phyloP scores from a whole-genome alignment of 345 rosid species.

The Eucalyptus coolabah region DNA sequence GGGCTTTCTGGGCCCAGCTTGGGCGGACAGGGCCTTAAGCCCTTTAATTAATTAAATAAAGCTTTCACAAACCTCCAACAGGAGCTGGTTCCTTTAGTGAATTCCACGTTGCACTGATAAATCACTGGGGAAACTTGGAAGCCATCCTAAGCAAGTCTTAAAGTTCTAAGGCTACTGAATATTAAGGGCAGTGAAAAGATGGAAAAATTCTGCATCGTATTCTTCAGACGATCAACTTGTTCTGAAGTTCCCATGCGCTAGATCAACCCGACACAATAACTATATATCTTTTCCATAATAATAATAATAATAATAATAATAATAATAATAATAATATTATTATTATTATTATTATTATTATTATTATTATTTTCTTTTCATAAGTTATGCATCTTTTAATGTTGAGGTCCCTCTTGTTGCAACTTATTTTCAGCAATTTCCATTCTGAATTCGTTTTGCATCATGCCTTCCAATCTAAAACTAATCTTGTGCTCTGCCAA shows the following conservation, averaged over 20 bases:
- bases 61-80: too few relatives aligned
- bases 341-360: too few relatives aligned
- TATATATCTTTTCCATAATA: background rate
- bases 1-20: too few relatives aligned
- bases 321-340: too few relatives aligned
- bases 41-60: too few relatives aligned
- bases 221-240: background rate
- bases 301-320: too few relatives aligned
- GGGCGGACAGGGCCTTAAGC: too few relatives aligned
- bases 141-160: slow-evolving; percentile 84
- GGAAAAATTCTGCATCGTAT: background rate
- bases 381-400: background rate
- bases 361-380: too few relatives aligned
- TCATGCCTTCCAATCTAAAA: background rate
- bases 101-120: slow-evolving; percentile 51
- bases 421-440: background rate
- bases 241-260: background rate
- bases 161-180: background rate
- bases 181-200: background rate
- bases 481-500: background rate
- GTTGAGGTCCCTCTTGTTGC: background rate
- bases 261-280: background rate
- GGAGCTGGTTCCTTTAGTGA: slow-evolving; percentile 54
- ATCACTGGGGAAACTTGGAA: slow-evolving; percentile 68
- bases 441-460: background rate